Conservation (phyloP, 2,329 filamentous ascomycete genomes). For the Talaromyces sp. region DNA sequence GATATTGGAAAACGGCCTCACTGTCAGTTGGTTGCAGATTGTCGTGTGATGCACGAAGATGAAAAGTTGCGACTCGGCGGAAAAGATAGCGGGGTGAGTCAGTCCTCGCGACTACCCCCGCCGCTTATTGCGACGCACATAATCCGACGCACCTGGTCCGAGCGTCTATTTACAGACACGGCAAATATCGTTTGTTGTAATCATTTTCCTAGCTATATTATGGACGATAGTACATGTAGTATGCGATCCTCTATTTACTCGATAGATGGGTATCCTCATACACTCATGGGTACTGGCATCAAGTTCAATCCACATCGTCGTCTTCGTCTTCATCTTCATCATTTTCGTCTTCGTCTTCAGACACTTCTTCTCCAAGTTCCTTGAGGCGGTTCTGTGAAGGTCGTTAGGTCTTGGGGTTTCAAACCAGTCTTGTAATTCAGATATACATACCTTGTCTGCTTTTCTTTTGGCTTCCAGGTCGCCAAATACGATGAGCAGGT, state of each 20-base stretch:
- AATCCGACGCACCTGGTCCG: slow-evolving; percentile 5
- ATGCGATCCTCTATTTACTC: slow-evolving; percentile 7
- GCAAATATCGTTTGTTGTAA: not conserved
- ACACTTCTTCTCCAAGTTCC: slow-evolving; percentile 64
- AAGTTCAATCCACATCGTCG: slow-evolving; percentile 16
- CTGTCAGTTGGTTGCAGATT: slow-evolving; percentile 5
- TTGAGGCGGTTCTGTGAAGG: slow-evolving; percentile 51
- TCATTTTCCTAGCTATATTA: not conserved
- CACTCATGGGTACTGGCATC: not conserved
- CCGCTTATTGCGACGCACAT: slow-evolving; percentile 5
- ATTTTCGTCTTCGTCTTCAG: slow-evolving; percentile 66
- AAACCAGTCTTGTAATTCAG: not conserved
- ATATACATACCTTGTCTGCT: slow-evolving; percentile 62
- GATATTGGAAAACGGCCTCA: slow-evolving; percentile 1
- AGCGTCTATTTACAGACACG: not conserved
- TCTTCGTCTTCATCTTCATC: slow-evolving; percentile 45
- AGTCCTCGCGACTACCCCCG: not conserved
- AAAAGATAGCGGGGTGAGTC: slow-evolving; percentile 9
- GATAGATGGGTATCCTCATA: slow-evolving; percentile 8
- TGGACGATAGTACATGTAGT: not conserved
- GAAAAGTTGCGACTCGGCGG: not conserved
- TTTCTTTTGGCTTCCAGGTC: slow-evolving; percentile 73
- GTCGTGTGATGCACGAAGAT: not conserved
- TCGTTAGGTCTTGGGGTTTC: slow-evolving; percentile 29
- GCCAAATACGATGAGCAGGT: slow-evolving; percentile 73